Evolutionary conservation across 306 rosid species (phyloP).

Genomic region (Quillaja saponaria): DNA sequence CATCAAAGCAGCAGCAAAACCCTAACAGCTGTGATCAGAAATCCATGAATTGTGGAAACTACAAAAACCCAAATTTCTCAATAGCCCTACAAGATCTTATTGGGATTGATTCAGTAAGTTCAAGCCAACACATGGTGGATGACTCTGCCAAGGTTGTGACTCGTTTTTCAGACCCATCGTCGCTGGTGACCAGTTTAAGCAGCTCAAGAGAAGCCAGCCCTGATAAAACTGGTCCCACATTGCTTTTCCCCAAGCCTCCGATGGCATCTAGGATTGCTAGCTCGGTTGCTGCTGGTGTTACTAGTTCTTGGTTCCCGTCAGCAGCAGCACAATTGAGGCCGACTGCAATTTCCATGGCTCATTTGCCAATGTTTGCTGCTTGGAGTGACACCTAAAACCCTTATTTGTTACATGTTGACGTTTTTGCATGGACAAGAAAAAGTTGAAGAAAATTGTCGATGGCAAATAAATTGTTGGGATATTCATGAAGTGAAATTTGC

Average conservation of each 20-base stretch:
- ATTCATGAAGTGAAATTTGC: no score
- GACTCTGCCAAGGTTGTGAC: constrained; percentile 45
- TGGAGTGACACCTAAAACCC: constrained; percentile 66
- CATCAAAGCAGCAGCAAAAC: constrained; percentile 38
- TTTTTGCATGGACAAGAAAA: constrained; percentile 41
- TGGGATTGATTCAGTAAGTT: constrained; percentile 52
- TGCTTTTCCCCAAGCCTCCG: constrained; percentile 55
- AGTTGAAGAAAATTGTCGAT: constrained; percentile 20
- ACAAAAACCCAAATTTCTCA: constrained; percentile 47
- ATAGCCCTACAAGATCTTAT: constrained; percentile 64
- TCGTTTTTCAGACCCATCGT: constrained; percentile 73
- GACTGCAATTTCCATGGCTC: constrained; percentile 61
- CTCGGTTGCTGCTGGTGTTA: constrained; percentile 36
- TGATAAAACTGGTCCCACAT: constrained; percentile 55
- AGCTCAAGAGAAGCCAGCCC: constrained; percentile 89
- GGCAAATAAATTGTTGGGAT: background rate
- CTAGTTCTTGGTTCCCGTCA: constrained; percentile 68
- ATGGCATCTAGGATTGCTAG: constrained; percentile 47
- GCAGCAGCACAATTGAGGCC: constrained; percentile 68
- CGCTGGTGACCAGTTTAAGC: constrained; percentile 74
- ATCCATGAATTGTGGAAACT: constrained; percentile 38
- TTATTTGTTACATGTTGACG: constrained; percentile 19
- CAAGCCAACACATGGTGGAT: constrained; percentile 36
- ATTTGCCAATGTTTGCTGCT: constrained; percentile 82
- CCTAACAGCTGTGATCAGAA: constrained; percentile 42